A percentile compares a stretch with the other conserved stretches of the same genome.
These are phyloP conservation scores for Fusarium sp. DNA, from an alignment of 2,329 filamentous ascomycete species.

Conservation along the genomic window DNA sequence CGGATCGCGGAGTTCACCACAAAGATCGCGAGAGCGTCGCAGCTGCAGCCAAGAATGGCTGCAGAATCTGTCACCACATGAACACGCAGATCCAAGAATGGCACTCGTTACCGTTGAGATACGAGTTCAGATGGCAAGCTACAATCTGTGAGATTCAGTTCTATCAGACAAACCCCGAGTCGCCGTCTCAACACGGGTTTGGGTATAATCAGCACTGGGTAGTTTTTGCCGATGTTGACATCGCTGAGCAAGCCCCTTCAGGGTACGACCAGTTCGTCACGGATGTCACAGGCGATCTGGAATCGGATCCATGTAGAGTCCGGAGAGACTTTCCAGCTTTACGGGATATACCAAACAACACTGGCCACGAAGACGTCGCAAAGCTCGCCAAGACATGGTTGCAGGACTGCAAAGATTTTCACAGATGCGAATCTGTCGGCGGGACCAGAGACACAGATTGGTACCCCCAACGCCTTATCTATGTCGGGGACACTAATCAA, in stretches of 20 bases:
- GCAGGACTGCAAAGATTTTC: slow-evolving; percentile 1
- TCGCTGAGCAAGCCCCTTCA: not conserved
- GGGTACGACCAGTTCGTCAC: slow-evolving; percentile 10
- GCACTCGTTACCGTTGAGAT: not conserved
- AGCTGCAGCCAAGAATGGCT: slow-evolving; percentile 8
- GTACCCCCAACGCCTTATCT: slow-evolving; percentile 11
- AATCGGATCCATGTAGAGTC: not conserved
- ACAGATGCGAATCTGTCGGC: not conserved
- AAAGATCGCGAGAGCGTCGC: not conserved
- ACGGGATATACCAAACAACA: slow-evolving; percentile 9
- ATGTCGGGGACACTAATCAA: not conserved
- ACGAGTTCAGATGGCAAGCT: not conserved
- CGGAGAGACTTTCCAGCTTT: slow-evolving; percentile 1
- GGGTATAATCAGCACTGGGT: too few relatives aligned
- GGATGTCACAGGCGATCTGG: not conserved
- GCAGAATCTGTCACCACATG: slow-evolving; percentile 4
- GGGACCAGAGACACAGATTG: not conserved
- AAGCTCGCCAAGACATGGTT: slow-evolving; percentile 9
- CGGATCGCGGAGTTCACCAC: slow-evolving; percentile 3
- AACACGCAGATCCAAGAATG: too few relatives aligned
- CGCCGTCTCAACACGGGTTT: too few relatives aligned
- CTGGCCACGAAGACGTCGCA: slow-evolving; percentile 12
- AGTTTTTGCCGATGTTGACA: too few relatives aligned
- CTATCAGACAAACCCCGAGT: too few relatives aligned
- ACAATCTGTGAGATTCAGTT: too few relatives aligned